phyloP scores from a whole-genome alignment of 208 protist species.

The Kentomonas sorsogonicus region DNA sequence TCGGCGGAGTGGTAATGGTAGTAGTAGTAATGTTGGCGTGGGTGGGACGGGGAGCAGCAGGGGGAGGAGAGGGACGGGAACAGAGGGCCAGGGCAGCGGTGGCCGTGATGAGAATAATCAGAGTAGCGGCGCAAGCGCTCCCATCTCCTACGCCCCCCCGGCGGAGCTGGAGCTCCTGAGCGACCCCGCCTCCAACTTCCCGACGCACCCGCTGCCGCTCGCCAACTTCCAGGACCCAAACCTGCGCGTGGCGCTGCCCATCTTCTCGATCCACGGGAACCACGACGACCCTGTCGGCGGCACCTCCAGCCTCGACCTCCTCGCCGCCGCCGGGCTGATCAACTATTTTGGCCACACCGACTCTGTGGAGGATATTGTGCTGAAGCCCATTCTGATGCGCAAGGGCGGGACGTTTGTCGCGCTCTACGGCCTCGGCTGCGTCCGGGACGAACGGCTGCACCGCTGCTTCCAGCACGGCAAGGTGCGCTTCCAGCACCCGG shows the following conservation, averaged over 20 bases:
- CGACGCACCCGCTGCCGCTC: constrained; percentile 65
- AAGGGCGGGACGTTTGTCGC: constrained; percentile 95
- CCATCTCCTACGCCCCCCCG: too few relatives aligned
- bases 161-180: constrained; percentile 89
- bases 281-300: constrained; percentile 98
- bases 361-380: constrained; percentile 90
- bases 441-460: constrained; percentile 97
- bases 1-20: too few relatives aligned
- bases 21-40: too few relatives aligned
- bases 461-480: constrained; percentile 93
- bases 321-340: constrained; percentile 90
- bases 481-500: constrained; percentile 89
- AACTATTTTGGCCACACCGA: constrained; percentile 99
- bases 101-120: too few relatives aligned
- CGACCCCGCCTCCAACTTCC: constrained; percentile 90
- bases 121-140: too few relatives aligned
- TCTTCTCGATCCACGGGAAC: constrained; percentile 99
- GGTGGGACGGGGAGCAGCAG: too few relatives aligned
- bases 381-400: constrained; percentile 90
- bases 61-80: too few relatives aligned
- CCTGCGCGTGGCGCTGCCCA: constrained; percentile 96
- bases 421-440: constrained; percentile 97
- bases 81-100: too few relatives aligned
- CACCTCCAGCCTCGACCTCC: constrained; percentile 92
- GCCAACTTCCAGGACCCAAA: constrained; percentile 97